Conservation (phyloP, 164 flowering plant species). For the Akebia trifoliata region DNA sequence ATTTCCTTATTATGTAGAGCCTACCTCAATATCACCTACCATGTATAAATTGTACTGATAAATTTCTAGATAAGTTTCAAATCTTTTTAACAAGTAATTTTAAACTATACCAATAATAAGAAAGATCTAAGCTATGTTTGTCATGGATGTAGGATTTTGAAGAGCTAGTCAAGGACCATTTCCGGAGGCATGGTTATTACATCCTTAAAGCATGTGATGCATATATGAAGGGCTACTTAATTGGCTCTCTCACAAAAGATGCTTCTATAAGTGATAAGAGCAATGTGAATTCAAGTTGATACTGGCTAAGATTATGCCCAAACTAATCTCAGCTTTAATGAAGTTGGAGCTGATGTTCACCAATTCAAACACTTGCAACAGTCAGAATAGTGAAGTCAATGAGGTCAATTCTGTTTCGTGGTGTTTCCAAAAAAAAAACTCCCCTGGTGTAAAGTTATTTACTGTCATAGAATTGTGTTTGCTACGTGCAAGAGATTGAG, state of each 20-base stretch:
- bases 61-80: neutral
- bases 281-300: conserved; percentile 63
- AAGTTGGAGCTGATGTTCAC: conserved; percentile 68
- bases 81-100: neutral
- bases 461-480: no score
- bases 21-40: no score
- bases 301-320: conserved; percentile 84
- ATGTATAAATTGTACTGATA: neutral
- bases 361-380: conserved; percentile 63
- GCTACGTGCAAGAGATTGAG: no score
- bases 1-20: no score
- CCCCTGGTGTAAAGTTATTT: no score
- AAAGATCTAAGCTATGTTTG: neutral
- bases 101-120: no score
- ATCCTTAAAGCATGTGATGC: conserved; percentile 95
- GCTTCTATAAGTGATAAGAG: conserved; percentile 48
- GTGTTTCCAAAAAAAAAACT: no score
- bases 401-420: conserved; percentile 7
- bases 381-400: conserved; percentile 23
- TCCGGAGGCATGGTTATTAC: conserved; percentile 70
- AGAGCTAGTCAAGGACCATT: conserved; percentile 71
- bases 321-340: conserved; percentile 53
- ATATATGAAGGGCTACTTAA: conserved; percentile 78
- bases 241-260: conserved; percentile 78
- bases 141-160: conserved; percentile 66